Evolutionary conservation across 805 yeast species (phyloP), one percentile per base, ranked within the genome.

Genomic region (Cephaloascus albidus): DNA sequence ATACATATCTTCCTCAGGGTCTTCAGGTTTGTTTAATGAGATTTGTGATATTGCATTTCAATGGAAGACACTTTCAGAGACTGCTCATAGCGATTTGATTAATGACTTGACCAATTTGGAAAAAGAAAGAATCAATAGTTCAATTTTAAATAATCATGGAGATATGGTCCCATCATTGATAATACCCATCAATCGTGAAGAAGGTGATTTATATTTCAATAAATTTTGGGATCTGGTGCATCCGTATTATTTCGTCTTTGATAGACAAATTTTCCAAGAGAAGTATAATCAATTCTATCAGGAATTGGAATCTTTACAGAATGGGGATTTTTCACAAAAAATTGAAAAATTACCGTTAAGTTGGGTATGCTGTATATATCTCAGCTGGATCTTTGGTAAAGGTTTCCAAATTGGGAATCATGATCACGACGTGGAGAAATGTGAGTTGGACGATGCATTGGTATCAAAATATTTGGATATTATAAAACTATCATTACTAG

Each of bases 301-400:
- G 18, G 23, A 36, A 4, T 19, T 39, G 18, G 40, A 44, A 18
- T 41, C 52, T 8, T 12, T 12, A 8, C 10, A 23, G 12, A n/a
- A n/a, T n/a, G n/a, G n/a, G n/a, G 28, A 23, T 12, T 8, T 12
- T 8, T 12, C 6, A 6, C 28, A 6, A 23, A 12, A 23, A 12
- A 12, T 8, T 8, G 28, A 12, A 12, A 23, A 23, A 23, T 23
- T 23, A 15, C n/a, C 17, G 10, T 23, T 23, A 12, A 23, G 28
- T 2, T 46, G 46, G 39, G 55, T 70, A 16, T 71, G 76, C 35
- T 61, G 70, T 36, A 63, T 72, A 6, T 72, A 71, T 46, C 55
- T 70, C 47, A 68, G 70, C 10, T 72, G 72, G 72, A 58, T 66
- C 15, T 46, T 68, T 15, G 70, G 67, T 6, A 48, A 60, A 33